Percentiles rank a stretch among this genome's conserved stretches.
Evolutionary conservation across 768 basidiomycete species (phyloP).

Genomic region (Polyporus arcularius): DNA sequence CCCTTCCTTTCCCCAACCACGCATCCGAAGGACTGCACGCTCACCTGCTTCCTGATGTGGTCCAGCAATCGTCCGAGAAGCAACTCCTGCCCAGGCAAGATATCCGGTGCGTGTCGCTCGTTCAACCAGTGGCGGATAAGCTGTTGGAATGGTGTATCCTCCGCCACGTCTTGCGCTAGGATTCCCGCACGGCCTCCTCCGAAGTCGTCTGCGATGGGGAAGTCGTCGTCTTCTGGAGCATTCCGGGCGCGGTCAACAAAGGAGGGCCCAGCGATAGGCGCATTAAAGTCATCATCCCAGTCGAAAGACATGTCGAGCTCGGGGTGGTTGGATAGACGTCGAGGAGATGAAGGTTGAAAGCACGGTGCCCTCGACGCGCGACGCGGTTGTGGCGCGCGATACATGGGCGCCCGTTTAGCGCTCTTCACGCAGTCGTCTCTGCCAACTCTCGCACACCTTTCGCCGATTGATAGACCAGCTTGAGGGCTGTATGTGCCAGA

Average conservation of each 20-base stretch:
- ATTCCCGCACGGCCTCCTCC: constrained; percentile 18
- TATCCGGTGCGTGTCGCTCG: constrained; percentile 80
- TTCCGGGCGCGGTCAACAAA: constrained; percentile 41
- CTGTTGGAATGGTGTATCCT: constrained; percentile 63
- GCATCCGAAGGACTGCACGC: constrained; percentile 19
- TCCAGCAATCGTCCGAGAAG: constrained; percentile 68
- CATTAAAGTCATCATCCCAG: constrained; percentile 12
- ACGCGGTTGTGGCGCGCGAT: too few species aligned
- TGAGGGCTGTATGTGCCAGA: too few species aligned
- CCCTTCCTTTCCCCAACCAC: background rate
- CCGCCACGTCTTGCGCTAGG: constrained; percentile 33
- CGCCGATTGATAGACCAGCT: too few species aligned
- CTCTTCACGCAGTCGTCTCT: too few species aligned
- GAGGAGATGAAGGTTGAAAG: background rate
- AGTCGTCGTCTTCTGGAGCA: constrained; percentile 38
- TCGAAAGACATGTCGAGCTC: background rate
- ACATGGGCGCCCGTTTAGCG: too few species aligned
- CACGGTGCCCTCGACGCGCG: too few species aligned
- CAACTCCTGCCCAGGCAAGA: constrained; percentile 71
- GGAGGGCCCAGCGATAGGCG: constrained; percentile 24
- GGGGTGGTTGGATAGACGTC: background rate
- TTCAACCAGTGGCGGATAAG: constrained; percentile 86
- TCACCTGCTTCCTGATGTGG: constrained; percentile 81
- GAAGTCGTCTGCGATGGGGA: constrained; percentile 32
- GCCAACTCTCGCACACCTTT: too few species aligned